Base-by-base conservation (phyloP, 164 flowering plant genomes). In the Hamamelis virginiana region DNA sequence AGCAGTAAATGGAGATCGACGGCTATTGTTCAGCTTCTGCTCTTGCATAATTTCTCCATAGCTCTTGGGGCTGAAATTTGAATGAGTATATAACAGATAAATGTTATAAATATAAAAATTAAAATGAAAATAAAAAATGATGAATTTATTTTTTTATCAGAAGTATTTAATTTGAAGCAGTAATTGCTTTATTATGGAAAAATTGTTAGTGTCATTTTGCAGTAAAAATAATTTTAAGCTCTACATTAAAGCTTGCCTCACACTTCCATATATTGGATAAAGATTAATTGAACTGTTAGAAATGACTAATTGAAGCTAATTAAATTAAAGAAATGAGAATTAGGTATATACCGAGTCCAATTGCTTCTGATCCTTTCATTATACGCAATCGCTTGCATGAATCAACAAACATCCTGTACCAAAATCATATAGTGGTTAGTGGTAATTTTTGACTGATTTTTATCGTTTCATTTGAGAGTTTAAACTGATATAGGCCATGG, bases 281-380 rank as follows among this genome's bases (percentile, higher is more conserved):
- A 33, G 2, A 33, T 2, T 33, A 2, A 33, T 33, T 33, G 41
- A 2, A 33, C 41, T 33, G 2, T 33, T 2, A 33, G 41, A 33
- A 6, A 33, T 33, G 6, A 33, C 41, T 33, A 6, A 6, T 33
- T 33, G 2, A 33, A 2, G 41, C 41, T 2, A 33, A 33, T 2
- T 33, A n/a, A n/a, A n/a, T 33, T 2, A 33, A 33, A 33, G 41
- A 33, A 33, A 33, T 33, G 41, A 6, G 41, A 2, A 33, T 33
- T 2, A 23, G 45, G 23, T 68, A 66, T 81, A 55, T 71, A 89
- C 93, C 96, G 67, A 91, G 93, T 74, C 93, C 93, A 78, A 82
- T 85, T 16, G 97, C 92, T 63, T 91, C 97, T 23, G 90, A 85
- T 74, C 91, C 91, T 74, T 91, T 91, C 97, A 87, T 91, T 55